Conservation (phyloP, 768 basidiomycete genomes). For the Kondoa malvinella region DNA sequence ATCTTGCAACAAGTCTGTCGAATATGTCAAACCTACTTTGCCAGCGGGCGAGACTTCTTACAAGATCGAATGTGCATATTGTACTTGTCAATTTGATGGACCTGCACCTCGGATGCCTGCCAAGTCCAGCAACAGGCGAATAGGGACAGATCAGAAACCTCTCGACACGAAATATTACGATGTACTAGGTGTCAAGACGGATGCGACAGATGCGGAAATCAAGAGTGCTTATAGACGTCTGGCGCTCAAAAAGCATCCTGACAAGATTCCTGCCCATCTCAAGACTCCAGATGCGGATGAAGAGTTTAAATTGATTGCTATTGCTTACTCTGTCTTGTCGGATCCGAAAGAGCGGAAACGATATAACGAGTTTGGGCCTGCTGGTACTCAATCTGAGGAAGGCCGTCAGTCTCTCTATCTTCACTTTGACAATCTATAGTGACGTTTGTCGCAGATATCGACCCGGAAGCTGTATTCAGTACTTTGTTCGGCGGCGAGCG, state of each 20-base stretch:
- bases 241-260: slow-evolving; percentile 68
- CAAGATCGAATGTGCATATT: slow-evolving; percentile 53
- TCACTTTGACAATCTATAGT: background rate
- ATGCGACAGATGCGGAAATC: slow-evolving; percentile 64
- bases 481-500: slow-evolving; percentile 78
- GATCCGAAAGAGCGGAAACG: slow-evolving; percentile 58
- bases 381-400: slow-evolving; percentile 60
- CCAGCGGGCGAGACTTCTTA: slow-evolving; percentile 47
- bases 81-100: slow-evolving; percentile 37
- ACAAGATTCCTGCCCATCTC: slow-evolving; percentile 60
- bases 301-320: slow-evolving; percentile 48
- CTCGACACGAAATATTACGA: slow-evolving; percentile 86
- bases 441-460: slow-evolving; percentile 40
- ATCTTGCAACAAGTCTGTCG: slow-evolving; percentile 23
- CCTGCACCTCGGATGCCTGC: slow-evolving; percentile 27
- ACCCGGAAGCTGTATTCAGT: slow-evolving; percentile 45
- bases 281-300: slow-evolving; percentile 71
- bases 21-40: slow-evolving; percentile 35
- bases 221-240: slow-evolving; percentile 66
- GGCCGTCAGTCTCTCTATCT: slow-evolving; percentile 34
- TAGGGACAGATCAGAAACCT: slow-evolving; percentile 68
- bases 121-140: slow-evolving; percentile 35
- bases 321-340: slow-evolving; percentile 47
- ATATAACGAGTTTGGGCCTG: slow-evolving; percentile 66
- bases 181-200: slow-evolving; percentile 48